Percentiles rank a stretch among this genome's conserved stretches.
phyloP scores from a whole-genome alignment of 2,329 filamentous ascomycete genomes.

The Lecanoromycetidae sp. region DNA sequence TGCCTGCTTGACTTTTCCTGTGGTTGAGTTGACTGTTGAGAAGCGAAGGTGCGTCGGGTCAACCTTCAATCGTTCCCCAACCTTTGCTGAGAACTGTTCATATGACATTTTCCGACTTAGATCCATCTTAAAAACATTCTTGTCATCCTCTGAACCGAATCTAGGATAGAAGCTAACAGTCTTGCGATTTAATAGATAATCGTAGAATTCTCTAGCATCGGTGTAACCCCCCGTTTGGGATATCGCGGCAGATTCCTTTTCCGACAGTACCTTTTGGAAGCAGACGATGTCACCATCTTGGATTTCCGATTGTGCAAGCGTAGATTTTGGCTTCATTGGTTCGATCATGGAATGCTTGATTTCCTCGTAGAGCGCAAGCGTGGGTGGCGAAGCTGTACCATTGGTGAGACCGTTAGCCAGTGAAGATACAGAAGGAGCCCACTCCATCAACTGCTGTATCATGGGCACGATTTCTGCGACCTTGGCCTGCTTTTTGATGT shows the following conservation, averaged over 20 bases:
- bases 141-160: constrained; percentile 38
- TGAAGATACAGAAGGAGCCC: constrained; percentile 50
- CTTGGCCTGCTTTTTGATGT: constrained; percentile 77
- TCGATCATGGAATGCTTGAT: constrained; percentile 99
- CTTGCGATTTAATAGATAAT: constrained; percentile 78
- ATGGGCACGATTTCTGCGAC: constrained; percentile 69
- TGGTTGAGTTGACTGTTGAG: constrained; percentile 67
- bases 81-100: constrained; percentile 71
- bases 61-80: constrained; percentile 63
- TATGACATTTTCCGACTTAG: constrained; percentile 84
- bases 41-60: constrained; percentile 83
- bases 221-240: constrained; percentile 36
- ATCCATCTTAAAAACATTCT: constrained; percentile 59
- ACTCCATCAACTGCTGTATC: constrained; percentile 74
- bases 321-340: constrained; percentile 78
- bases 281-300: constrained; percentile 96
- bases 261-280: constrained; percentile 59
- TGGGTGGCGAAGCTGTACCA: constrained; percentile 11
- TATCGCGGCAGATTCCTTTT: constrained; percentile 29
- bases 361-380: constrained; percentile 64
- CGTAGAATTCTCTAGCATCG: constrained; percentile 79
- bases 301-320: constrained; percentile 80
- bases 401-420: constrained; percentile 14
- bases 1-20: constrained; percentile 62
- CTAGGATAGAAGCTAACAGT: constrained; percentile 64